Conservation (phyloP, 1,284 basidiomycete species). For the Marasmius tenuissimus region DNA sequence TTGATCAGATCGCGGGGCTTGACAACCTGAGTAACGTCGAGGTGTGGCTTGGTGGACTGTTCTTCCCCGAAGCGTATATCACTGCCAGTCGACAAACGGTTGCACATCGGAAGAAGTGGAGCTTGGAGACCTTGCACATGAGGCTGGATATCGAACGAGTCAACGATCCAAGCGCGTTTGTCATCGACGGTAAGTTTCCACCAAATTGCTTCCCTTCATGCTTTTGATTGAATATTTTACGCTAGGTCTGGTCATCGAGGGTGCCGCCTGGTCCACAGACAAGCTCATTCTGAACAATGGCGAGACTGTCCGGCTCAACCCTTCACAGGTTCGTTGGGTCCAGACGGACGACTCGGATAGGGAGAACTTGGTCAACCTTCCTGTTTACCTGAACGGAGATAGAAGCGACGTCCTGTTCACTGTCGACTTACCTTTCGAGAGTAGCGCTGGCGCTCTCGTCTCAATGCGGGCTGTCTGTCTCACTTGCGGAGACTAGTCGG, state of each 20-base stretch:
- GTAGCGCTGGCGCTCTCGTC: slow-evolving; percentile 61
- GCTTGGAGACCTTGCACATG: slow-evolving; percentile 85
- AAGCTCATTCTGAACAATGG: slow-evolving; percentile 81
- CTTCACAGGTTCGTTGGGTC: slow-evolving; percentile 88
- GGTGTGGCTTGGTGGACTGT: slow-evolving; percentile 89
- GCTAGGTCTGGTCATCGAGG: slow-evolving; percentile 82
- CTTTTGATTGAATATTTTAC: not conserved
- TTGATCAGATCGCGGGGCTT: slow-evolving; percentile 72
- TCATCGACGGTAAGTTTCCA: slow-evolving; percentile 72
- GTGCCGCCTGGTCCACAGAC: slow-evolving; percentile 73
- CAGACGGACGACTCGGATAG: slow-evolving; percentile 52
- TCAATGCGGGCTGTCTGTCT: slow-evolving; percentile 82
- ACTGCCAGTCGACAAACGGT: slow-evolving; percentile 92
- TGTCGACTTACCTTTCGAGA: slow-evolving; percentile 76
- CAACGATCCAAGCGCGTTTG: slow-evolving; percentile 74
- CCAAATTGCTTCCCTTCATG: slow-evolving; percentile 5
- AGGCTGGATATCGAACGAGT: slow-evolving; percentile 79
- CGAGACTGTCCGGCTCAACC: slow-evolving; percentile 69
- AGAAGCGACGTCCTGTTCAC: slow-evolving; percentile 89
- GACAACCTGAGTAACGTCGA: slow-evolving; percentile 72
- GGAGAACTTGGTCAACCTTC: slow-evolving; percentile 67
- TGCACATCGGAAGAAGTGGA: slow-evolving; percentile 88
- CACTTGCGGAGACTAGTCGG: slow-evolving; percentile 62
- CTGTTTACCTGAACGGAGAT: slow-evolving; percentile 91
- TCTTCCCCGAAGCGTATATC: slow-evolving; percentile 95